phyloP scores from a whole-genome alignment of 2,329 filamentous ascomycete genomes.

The Sporothrix protearum region DNA sequence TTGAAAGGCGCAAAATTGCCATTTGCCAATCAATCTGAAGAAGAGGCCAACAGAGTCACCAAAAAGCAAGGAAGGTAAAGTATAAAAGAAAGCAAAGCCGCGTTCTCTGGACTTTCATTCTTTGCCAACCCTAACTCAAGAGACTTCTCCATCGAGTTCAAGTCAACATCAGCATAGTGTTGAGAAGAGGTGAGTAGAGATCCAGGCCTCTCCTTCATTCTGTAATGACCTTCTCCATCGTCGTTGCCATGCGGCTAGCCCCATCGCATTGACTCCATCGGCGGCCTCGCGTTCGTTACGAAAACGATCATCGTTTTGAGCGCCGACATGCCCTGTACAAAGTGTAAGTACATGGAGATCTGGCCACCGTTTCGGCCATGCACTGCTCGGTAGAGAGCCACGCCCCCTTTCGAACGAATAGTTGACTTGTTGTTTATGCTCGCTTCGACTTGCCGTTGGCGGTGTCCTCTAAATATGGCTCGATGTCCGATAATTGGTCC shows the following conservation, averaged over 20 bases:
- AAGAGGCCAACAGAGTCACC: too few relatives aligned
- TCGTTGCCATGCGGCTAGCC: too few relatives aligned
- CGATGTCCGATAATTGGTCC: too few relatives aligned
- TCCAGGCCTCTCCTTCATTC: too few relatives aligned
- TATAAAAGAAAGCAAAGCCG: not conserved
- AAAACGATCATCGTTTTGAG: conserved; percentile 6
- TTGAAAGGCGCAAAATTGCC: not conserved
- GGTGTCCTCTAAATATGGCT: not conserved
- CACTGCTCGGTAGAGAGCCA: not conserved
- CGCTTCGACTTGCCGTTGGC: not conserved
- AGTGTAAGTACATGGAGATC: conserved; percentile 2
- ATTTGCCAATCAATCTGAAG: not conserved
- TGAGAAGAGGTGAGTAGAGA: too few relatives aligned
- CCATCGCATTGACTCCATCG: not conserved
- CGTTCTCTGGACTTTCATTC: not conserved
- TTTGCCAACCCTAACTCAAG: too few relatives aligned
- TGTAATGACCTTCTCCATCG: not conserved
- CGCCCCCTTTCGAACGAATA: not conserved
- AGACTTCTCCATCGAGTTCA: too few relatives aligned
- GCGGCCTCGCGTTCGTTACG: not conserved
- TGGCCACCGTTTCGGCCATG: not conserved
- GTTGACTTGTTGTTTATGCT: not conserved
- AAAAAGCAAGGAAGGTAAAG: not conserved
- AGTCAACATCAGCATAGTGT: too few relatives aligned
- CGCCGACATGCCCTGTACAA: not conserved